These are phyloP conservation scores for Elongisporangium prolatum DNA, from an alignment of 352 stramenopile species.

Conservation along the genomic window DNA sequence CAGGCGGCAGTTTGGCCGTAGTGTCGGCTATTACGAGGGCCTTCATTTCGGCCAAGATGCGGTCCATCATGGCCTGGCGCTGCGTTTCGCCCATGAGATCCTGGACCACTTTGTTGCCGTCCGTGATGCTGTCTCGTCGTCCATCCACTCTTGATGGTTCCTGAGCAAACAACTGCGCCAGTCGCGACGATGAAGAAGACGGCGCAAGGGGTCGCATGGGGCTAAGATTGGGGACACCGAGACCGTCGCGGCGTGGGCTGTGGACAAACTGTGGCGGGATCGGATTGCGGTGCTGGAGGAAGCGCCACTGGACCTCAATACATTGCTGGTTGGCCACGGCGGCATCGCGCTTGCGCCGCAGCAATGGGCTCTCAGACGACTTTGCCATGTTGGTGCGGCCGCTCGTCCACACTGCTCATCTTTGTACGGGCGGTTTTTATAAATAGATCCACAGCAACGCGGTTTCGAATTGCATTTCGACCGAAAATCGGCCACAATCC, in stretches of 20 bases:
- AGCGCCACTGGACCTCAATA: constrained; percentile 53
- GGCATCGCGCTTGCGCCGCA: constrained; percentile 22
- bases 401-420: background rate
- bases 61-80: constrained; percentile 49
- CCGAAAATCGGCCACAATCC: background rate
- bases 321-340: constrained; percentile 18
- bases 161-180: constrained; percentile 6
- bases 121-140: background rate
- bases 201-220: background rate
- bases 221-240: background rate
- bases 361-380: constrained; percentile 16
- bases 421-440: background rate
- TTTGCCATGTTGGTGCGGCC: background rate
- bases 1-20: background rate
- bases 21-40: constrained; percentile 22
- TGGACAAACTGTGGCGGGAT: constrained; percentile 7
- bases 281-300: constrained; percentile 38
- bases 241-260: background rate
- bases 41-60: constrained; percentile 67
- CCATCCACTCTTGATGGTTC: background rate
- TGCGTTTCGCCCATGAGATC: constrained; percentile 61
- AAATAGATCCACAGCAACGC: background rate
- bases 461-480: background rate
- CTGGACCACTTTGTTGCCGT: constrained; percentile 22
- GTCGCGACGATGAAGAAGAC: background rate